These are phyloP conservation scores for Arabidopsis lyrata DNA, from an alignment of 441 rosid species.

Conservation along the genomic window DNA sequence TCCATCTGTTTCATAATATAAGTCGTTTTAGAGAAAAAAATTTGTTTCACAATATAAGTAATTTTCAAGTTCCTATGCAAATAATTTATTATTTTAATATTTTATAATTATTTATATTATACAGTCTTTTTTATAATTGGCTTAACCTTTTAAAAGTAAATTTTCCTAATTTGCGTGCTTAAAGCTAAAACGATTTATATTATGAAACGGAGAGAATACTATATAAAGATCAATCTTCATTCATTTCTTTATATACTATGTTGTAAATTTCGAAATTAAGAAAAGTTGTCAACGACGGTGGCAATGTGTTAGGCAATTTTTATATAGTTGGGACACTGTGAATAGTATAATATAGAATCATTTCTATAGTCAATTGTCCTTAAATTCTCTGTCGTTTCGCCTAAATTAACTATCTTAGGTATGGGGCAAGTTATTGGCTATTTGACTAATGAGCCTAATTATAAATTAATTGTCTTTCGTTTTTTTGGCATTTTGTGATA, in stretches of 20 bases:
- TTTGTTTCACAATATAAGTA: too few relatives aligned
- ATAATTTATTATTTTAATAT: too few relatives aligned
- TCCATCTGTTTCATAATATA: too few relatives aligned
- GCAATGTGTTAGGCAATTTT: slow-evolving; percentile 22
- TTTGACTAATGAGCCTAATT: slow-evolving; percentile 28
- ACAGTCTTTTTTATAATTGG: too few relatives aligned
- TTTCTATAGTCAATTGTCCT: neutral
- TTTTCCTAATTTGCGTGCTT: too few relatives aligned
- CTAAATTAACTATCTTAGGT: slow-evolving; percentile 31
- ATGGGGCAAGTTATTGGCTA: slow-evolving; percentile 18
- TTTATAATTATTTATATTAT: too few relatives aligned
- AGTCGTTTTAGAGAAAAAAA: too few relatives aligned
- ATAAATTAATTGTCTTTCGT: neutral
- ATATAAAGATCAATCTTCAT: neutral
- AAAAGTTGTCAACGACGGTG: slow-evolving; percentile 39
- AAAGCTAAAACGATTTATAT: too few relatives aligned
- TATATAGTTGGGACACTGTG: neutral
- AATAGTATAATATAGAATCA: slow-evolving; percentile 1
- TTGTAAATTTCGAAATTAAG: neutral
- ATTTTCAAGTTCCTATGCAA: too few relatives aligned
- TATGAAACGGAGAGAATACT: too few relatives aligned
- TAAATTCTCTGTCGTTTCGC: neutral
- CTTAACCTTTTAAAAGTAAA: too few relatives aligned
- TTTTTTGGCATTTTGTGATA: slow-evolving; percentile 12
- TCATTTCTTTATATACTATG: neutral